Evolutionary conservation across 108 stramenopile species (phyloP), one percentile per base, ranked within the genome.

Genomic region (Fragilariopsis cylindrus): DNA sequence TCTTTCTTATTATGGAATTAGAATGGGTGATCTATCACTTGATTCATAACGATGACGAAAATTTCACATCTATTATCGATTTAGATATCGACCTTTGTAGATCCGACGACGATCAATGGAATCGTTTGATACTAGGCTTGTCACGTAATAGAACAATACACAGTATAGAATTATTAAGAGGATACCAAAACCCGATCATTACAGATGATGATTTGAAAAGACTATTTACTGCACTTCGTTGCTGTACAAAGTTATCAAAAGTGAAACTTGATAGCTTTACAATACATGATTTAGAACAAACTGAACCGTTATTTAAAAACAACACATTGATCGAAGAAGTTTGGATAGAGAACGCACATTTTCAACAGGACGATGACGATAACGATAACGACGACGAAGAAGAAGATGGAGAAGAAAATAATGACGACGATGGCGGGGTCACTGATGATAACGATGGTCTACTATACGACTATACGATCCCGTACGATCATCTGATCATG

Each of bases 11-110:
- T 30, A 63, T 63, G 62, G 62, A 63, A 12, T 45, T 63, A 42
- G 62, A 63, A 43, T 63, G 62, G 62, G 42, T 63, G 62, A 63
- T 63, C 42, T 63, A 63, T 63, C 62, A 63, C 42, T 63, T 63
- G 13, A 63, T 40, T 4, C 62, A 63, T 40, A 63, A 63, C 42
- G 62, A 63, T 44, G 62, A 63, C n/a, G 62, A 63, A 41, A n/a
- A 63, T 41, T 63, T 63, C 39, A 63, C 62, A 44, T 63, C 62
- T 12, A 7, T 63, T 41, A 44, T 11, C 9, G 62, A 63, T 40
- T 43, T 63, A 44, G 62, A 63, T 40, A 43, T 63, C 43, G 62
- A 63, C 62, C 62, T 63, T 45, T 63, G 62, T 43, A 44, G 62
- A 63, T 63, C 62, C 7, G 62, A 63, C 9, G 43, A 63, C 15